Conservation (phyloP, 148 eudicot genomes). For the Nepenthes mirabilis region DNA sequence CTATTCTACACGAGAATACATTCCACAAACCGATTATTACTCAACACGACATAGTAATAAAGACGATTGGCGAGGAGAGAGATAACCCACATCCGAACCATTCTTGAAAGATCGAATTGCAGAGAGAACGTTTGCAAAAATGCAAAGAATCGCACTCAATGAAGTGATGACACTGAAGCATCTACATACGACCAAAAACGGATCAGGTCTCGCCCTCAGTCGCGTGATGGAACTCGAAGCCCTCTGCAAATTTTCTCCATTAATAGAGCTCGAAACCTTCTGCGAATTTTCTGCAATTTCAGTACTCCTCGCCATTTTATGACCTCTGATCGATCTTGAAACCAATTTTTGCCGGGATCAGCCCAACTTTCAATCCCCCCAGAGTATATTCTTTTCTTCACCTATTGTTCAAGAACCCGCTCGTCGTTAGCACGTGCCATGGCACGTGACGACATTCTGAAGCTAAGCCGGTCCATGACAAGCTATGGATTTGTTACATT, state of each 20-base stretch:
- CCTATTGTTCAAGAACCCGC: too few relatives aligned
- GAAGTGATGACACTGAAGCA: slow-evolving; percentile 63
- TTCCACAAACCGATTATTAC: background rate
- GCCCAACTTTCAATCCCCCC: too few relatives aligned
- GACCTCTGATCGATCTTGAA: too few relatives aligned
- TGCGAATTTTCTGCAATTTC: background rate
- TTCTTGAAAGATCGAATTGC: slow-evolving; percentile 66
- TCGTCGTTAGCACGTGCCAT: too few relatives aligned
- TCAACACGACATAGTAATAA: background rate
- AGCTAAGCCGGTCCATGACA: too few relatives aligned
- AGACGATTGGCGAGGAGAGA: background rate
- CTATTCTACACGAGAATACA: background rate
- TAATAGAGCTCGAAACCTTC: background rate
- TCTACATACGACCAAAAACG: slow-evolving; percentile 49
- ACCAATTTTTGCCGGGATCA: too few relatives aligned
- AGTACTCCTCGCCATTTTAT: slow-evolving; percentile 9
- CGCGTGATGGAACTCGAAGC: slow-evolving; percentile 8
- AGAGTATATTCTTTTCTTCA: too few relatives aligned
- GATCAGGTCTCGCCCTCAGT: slow-evolving; percentile 33
- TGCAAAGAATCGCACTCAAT: slow-evolving; percentile 50
- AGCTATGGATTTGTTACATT: too few relatives aligned
- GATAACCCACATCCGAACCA: slow-evolving; percentile 28
- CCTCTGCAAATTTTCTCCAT: too few relatives aligned
- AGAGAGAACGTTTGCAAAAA: slow-evolving; percentile 55
- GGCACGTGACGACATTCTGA: too few relatives aligned